Base-by-base conservation (phyloP, 768 basidiomycete genomes). In the Cantharellus cinnabarinus region DNA sequence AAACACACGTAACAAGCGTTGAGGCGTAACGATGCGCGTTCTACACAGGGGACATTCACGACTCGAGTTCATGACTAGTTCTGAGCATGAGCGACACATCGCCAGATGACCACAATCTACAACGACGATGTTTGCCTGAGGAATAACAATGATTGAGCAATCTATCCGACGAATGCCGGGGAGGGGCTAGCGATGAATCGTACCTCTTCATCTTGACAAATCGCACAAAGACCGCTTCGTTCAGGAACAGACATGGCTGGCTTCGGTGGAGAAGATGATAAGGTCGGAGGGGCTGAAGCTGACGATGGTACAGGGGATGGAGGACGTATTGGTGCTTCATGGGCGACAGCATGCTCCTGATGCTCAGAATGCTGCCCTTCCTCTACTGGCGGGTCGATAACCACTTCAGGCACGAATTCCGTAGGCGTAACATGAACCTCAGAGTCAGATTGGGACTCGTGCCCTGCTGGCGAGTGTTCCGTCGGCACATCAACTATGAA, bases 61-160 rank as follows among this genome's bases (percentile, higher is more conserved):
- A 20, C 86, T 82, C 60, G 83, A 81, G 20, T 73, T 67, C 80
- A 89, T 83, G 64, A 90, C 73, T 37, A 85, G 72, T 42, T 89
- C 87, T 4, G 88, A 83, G 67, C 88, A 89, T 10, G 66, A 71
- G 63, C 82, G 76, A 62, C 88, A 89, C 79, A 89, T 77, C 3
- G 81, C 77, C 41, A 90, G 74, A 67, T 89, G 86, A n/a, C 91
- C 91, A 78, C 91, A 95, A 69, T 95, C 91, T 7, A 94, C 85
- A 58, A 90, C 81, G 2, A 89, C 91, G 60, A 95, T 86, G 63
- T 85, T 90, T 0, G 91, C 90, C 63, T 54, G 38, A 10, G 35
- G 7, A 54, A 54, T 10, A 7, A 7, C 10, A 7, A 10, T 54
- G 10, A 54, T 10, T 54, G 38, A 10, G 7, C 20, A 29, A 29